Base-by-base conservation (phyloP, 768 basidiomycete species). In the Pulveroboletus sp. region DNA sequence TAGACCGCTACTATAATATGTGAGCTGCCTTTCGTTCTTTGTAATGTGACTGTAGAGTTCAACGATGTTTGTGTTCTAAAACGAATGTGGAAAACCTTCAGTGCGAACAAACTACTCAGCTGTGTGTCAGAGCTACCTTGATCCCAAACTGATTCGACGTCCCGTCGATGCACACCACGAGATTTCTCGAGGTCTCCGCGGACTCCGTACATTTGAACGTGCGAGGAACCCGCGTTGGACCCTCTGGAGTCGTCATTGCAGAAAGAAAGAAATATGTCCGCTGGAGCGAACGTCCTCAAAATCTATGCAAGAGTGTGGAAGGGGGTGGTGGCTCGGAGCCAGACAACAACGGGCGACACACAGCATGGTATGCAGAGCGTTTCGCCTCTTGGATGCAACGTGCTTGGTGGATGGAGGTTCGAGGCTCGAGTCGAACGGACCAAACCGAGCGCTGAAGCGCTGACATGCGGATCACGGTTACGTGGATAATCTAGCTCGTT, bases 1-100 rank as follows among this genome's bases (percentile, higher is more conserved):
- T 16, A 74, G 67, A 7, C 72, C 72, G 38, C 73, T 74, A 44
- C 67, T 68, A 51, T 74, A 74, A 43, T 73, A 74, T 5, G 72
- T 69, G 27, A 69, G 60, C 37, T 74, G 74, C 1, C 45, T 44
- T 3, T 63, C 55, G 37, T 52, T 50, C 52, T 74, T 74, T n/a
- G 54, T 54, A 24, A 74, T 55, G n/a, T 59, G 63, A 44, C 59
- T 64, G 43, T 71, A 72, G 11, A 74, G 57, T 39, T 74, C 72
- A 44, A 75, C 50, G 32, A 75, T 69, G 47, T 74, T 72, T 4
- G 74, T 72, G 43, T 74, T 73, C 75, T 75, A 32, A 8, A 1
- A 29, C 21, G 8, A 33, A 31, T 9, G 9, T 27, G 25, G 9
- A 5, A 9, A 27, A n/a, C n/a, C n/a, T n/a, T n/a, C 21, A 13